Evolutionary conservation across 441 rosid species (phyloP).

Genomic region (Populus trichocarpa): DNA sequence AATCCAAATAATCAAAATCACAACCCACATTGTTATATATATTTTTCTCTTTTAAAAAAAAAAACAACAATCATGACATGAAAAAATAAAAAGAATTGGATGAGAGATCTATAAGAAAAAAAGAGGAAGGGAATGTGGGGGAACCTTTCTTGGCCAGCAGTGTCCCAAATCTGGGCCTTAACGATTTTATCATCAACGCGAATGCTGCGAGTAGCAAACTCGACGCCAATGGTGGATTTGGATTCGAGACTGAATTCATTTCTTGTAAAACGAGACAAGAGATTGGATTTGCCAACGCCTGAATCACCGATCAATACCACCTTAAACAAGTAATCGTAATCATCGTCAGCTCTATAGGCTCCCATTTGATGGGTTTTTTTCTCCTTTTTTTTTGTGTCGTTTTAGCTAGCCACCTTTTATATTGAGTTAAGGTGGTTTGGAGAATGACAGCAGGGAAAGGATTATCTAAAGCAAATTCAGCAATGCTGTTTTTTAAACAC

Average conservation of each 20-base stretch:
- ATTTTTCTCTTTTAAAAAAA: too few relatives aligned
- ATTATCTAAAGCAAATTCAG: not conserved
- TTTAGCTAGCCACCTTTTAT: not conserved
- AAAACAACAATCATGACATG: not conserved
- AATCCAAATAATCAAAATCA: not conserved
- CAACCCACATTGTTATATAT: not conserved
- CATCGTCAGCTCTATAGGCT: constrained; percentile 73
- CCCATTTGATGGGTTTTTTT: constrained; percentile 35
- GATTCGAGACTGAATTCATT: constrained; percentile 80
- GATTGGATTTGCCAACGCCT: constrained; percentile 33
- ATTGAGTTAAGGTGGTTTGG: not conserved
- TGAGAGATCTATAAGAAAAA: not conserved
- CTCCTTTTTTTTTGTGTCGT: not conserved
- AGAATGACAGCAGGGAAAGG: not conserved
- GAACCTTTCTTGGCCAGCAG: constrained; percentile 47
- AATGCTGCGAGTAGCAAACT: constrained; percentile 84
- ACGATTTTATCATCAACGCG: constrained; percentile 69
- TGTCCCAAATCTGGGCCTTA: constrained; percentile 78
- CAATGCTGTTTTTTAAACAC: not conserved
- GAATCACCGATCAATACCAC: constrained; percentile 81
- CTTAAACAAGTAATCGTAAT: constrained; percentile 85
- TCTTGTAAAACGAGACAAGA: constrained; percentile 62
- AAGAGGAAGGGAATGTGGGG: not conserved
- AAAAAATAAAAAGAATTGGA: not conserved
- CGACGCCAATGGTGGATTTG: constrained; percentile 84